Conservation (phyloP, 257 asterid species). For the Nicotiana attenuata region DNA sequence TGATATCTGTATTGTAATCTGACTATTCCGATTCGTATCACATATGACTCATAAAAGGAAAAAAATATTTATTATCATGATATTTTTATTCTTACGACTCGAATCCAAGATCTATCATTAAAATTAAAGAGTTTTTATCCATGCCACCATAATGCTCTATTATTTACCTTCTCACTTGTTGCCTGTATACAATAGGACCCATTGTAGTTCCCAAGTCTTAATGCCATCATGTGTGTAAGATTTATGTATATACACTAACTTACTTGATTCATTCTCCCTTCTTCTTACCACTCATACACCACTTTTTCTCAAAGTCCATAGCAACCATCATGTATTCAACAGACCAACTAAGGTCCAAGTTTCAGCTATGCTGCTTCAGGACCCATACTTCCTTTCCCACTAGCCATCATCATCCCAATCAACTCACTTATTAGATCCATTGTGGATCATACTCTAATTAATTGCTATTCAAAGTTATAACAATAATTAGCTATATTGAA, state of each 20-base stretch:
- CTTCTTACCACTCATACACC: conserved; percentile 8
- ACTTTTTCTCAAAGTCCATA: conserved; percentile 6
- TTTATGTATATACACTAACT: conserved; percentile 26
- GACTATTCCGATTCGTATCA: too few relatives aligned
- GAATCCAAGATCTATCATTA: too few relatives aligned
- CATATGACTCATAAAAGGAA: too few relatives aligned
- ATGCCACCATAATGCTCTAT: too few relatives aligned
- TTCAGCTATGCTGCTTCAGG: too few relatives aligned
- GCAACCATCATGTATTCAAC: conserved; percentile 7
- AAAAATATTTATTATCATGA: too few relatives aligned
- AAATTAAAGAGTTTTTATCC: too few relatives aligned
- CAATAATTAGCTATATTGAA: not conserved
- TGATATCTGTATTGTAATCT: too few relatives aligned
- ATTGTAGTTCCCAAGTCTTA: not conserved
- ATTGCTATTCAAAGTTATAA: not conserved
- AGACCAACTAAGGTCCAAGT: conserved; percentile 3
- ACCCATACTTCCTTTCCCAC: not conserved
- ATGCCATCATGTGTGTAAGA: conserved; percentile 16
- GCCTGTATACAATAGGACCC: conserved; percentile 15
- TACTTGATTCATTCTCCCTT: conserved; percentile 22
- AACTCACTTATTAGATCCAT: conserved; percentile 3
- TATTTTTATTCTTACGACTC: rapidly evolving
- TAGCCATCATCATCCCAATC: conserved; percentile 14
- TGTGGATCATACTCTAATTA: not conserved
- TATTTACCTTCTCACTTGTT: not conserved